A percentile compares a stretch with the other conserved stretches of the same genome.
Conservation (phyloP, 495 filamentous ascomycete genomes). For the Oidiodendron maius region DNA sequence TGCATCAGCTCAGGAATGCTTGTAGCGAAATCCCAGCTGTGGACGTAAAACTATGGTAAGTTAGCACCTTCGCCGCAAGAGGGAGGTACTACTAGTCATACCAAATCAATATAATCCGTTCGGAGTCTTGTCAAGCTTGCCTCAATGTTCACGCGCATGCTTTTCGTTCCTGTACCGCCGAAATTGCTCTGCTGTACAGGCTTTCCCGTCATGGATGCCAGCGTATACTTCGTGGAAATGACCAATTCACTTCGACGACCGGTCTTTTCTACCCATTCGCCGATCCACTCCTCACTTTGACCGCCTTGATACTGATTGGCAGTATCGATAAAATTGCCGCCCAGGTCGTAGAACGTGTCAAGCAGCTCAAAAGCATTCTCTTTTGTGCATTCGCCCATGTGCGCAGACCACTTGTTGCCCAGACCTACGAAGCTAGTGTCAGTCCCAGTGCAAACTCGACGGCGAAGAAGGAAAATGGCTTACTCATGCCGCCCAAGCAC, state of each 20-base stretch:
- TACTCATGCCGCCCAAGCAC: constrained; percentile 56
- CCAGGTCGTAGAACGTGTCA: constrained; percentile 56
- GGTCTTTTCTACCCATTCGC: constrained; percentile 61
- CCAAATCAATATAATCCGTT: constrained; percentile 59
- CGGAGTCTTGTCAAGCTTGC: constrained; percentile 48
- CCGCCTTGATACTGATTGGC: constrained; percentile 64
- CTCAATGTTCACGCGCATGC: constrained; percentile 42
- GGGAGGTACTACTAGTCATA: constrained; percentile 18
- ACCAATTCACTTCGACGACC: constrained; percentile 52
- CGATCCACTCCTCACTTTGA: constrained; percentile 64
- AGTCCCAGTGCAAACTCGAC: too few species aligned
- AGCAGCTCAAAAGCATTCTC: constrained; percentile 54
- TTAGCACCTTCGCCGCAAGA: too few species aligned
- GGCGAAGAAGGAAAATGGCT: too few species aligned
- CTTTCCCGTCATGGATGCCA: constrained; percentile 24
- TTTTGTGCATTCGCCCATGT: constrained; percentile 54
- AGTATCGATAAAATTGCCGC: constrained; percentile 77
- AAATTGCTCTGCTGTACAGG: constrained; percentile 45
- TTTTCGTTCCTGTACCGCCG: constrained; percentile 52
- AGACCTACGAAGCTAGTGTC: too few species aligned
- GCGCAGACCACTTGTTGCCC: too few species aligned
- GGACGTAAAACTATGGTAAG: constrained; percentile 38
- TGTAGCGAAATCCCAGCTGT: constrained; percentile 56
- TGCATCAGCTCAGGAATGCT: constrained; percentile 66
- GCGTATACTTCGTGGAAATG: constrained; percentile 67